These are phyloP conservation scores for Oligophagozyma castellii DNA, from an alignment of 1,139 yeast genomes.

Conservation along the genomic window DNA sequence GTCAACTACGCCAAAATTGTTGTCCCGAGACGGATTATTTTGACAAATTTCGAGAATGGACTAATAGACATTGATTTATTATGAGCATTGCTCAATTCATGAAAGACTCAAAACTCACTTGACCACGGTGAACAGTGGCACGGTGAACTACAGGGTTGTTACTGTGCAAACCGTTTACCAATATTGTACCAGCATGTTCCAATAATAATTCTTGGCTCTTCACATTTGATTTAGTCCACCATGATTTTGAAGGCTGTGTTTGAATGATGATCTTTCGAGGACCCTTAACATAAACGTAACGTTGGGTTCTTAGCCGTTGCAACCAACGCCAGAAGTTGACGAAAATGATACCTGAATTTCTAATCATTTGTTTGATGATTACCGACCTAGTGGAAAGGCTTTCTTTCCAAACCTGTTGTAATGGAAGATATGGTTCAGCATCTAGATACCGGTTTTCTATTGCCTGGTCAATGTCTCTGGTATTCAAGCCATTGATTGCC, in stretches of 20 bases:
- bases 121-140: background rate
- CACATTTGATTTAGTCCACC: no score
- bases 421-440: no score
- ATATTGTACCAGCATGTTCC: background rate
- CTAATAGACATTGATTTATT: no score
- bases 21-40: constrained; percentile 21
- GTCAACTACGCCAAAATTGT: constrained; percentile 27
- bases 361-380: no score
- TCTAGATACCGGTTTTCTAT: background rate
- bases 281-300: no score
- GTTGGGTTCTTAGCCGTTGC: no score
- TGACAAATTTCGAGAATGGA: no score
- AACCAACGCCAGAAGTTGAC: no score
- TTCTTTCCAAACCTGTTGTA: no score
- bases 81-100: constrained; percentile 1
- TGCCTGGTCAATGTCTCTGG: background rate
- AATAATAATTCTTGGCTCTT: background rate
- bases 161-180: background rate
- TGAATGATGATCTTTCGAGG: constrained; percentile 23
- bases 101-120: background rate
- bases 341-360: no score
- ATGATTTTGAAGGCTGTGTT: constrained; percentile 4
- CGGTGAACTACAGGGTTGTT: background rate
- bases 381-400: no score
- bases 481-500: constrained; percentile 8